Conservation (phyloP, 2,329 filamentous ascomycete species). For the Diaporthe aspalathi region DNA sequence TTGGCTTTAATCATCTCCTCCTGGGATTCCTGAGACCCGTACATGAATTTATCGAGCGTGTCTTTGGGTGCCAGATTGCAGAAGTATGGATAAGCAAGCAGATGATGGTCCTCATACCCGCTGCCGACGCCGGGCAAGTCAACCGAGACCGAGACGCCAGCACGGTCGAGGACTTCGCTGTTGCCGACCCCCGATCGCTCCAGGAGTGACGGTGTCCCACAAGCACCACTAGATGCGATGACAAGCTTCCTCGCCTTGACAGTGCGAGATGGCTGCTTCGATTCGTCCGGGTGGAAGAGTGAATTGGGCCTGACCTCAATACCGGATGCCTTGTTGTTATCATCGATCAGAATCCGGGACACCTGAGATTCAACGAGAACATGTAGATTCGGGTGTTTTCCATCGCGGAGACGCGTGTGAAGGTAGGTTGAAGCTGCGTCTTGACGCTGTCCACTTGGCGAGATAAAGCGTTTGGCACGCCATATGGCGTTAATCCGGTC, state of each 20-base stretch:
- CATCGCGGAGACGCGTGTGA: slow-evolving; percentile 60
- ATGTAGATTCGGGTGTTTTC: slow-evolving; percentile 63
- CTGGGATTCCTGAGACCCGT: background rate
- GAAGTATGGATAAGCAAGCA: slow-evolving; percentile 19
- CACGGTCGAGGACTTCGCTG: slow-evolving; percentile 57
- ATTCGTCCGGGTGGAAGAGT: slow-evolving; percentile 46
- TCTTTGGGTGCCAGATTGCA: background rate
- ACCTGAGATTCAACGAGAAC: slow-evolving; percentile 65
- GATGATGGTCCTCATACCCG: slow-evolving; percentile 57
- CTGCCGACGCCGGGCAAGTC: slow-evolving; percentile 65
- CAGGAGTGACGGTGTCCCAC: slow-evolving; percentile 57
- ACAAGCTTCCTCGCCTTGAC: slow-evolving; percentile 63
- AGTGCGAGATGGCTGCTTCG: slow-evolving; percentile 44
- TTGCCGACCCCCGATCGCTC: slow-evolving; percentile 63
- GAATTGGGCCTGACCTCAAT: slow-evolving; percentile 61
- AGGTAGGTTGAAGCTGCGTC: slow-evolving; percentile 62
- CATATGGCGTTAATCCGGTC: slow-evolving; percentile 49
- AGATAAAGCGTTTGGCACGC: slow-evolving; percentile 39
- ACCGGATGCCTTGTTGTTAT: slow-evolving; percentile 56
- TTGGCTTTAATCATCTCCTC: slow-evolving; percentile 40
- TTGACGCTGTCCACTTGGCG: slow-evolving; percentile 60
- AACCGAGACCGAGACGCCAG: slow-evolving; percentile 58
- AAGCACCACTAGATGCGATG: slow-evolving; percentile 52
- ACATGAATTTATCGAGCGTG: slow-evolving; percentile 4
- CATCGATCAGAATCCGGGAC: slow-evolving; percentile 59